Conservation (phyloP, 192 early-diverging fungal species). For the Mortierella antarctica region DNA sequence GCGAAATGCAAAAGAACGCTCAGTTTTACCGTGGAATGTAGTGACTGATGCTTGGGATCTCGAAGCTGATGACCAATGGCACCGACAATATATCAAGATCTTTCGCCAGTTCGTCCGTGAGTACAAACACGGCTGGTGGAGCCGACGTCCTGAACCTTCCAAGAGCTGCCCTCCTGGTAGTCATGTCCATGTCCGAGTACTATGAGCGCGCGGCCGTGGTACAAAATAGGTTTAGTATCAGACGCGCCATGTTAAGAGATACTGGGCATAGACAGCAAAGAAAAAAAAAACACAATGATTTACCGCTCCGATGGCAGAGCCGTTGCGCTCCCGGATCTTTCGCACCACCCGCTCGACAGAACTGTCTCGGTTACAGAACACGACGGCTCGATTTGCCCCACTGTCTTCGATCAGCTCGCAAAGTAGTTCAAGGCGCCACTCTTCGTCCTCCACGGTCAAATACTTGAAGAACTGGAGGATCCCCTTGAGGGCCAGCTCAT, state of each 20-base stretch:
- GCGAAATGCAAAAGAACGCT: not conserved
- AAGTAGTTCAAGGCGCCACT: constrained; percentile 35
- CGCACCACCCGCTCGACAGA: constrained; percentile 38
- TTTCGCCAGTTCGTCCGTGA: constrained; percentile 29
- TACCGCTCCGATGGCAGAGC: constrained; percentile 36
- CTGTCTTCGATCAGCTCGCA: constrained; percentile 44
- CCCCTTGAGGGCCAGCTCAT: constrained; percentile 45
- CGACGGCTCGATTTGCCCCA: constrained; percentile 31
- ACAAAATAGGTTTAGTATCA: not conserved
- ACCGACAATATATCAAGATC: constrained; percentile 29
- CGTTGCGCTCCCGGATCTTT: constrained; percentile 38
- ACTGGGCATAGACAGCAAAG: not conserved
- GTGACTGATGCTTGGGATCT: constrained; percentile 29
- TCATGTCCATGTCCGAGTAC: constrained; percentile 49
- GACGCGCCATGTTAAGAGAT: not conserved
- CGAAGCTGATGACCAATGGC: constrained; percentile 46
- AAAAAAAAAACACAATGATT: not conserved
- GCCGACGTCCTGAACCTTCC: constrained; percentile 21
- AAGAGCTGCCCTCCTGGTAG: constrained; percentile 15
- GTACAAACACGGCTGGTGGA: constrained; percentile 19
- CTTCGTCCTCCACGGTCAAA: constrained; percentile 42
- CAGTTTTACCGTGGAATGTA: constrained; percentile 42
- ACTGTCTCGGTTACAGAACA: constrained; percentile 41
- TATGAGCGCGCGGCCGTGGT: not conserved
- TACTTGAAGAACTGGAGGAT: constrained; percentile 52